These are phyloP conservation scores for Fistulinella prunicolor DNA, from an alignment of 768 basidiomycete genomes.

Conservation along the genomic window DNA sequence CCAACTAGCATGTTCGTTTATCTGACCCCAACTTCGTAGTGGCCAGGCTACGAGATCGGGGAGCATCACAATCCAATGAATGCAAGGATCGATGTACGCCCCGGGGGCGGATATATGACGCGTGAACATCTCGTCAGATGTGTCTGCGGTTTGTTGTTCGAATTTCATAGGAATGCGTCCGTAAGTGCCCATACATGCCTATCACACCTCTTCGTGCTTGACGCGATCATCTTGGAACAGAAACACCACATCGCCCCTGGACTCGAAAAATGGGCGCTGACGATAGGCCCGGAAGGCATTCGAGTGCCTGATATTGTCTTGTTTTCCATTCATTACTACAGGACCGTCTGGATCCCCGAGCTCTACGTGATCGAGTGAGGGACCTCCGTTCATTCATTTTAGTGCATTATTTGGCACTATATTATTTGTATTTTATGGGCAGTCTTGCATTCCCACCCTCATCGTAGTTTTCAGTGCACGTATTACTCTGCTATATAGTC, in stretches of 20 bases:
- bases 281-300: constrained; percentile 14
- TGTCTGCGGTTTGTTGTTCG: constrained; percentile 10
- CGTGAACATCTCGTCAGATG: constrained; percentile 21
- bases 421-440: too few species aligned
- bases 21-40: constrained; percentile 10
- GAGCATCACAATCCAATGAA: constrained; percentile 4
- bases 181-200: constrained; percentile 4
- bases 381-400: too few species aligned
- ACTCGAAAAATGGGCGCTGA: constrained; percentile 21
- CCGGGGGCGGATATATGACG: constrained; percentile 9
- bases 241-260: constrained; percentile 8
- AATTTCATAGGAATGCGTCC: constrained; percentile 1
- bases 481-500: too few species aligned
- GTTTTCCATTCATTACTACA: constrained; percentile 27
- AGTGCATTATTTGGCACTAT: too few species aligned
- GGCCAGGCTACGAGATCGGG: constrained; percentile 21
- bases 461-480: too few species aligned
- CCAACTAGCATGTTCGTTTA: not conserved
- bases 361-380: constrained; percentile 26
- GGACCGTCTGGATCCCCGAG: constrained; percentile 28
- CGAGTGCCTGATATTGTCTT: constrained; percentile 15
- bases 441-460: too few species aligned
- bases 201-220: not conserved
- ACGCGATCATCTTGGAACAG: constrained; percentile 1
- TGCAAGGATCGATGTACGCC: constrained; percentile 12